Percentiles rank a stretch among this genome's conserved stretches.
These are phyloP conservation scores for Skeletonema grethae DNA, from an alignment of 108 stramenopile genomes.

Conservation along the genomic window DNA sequence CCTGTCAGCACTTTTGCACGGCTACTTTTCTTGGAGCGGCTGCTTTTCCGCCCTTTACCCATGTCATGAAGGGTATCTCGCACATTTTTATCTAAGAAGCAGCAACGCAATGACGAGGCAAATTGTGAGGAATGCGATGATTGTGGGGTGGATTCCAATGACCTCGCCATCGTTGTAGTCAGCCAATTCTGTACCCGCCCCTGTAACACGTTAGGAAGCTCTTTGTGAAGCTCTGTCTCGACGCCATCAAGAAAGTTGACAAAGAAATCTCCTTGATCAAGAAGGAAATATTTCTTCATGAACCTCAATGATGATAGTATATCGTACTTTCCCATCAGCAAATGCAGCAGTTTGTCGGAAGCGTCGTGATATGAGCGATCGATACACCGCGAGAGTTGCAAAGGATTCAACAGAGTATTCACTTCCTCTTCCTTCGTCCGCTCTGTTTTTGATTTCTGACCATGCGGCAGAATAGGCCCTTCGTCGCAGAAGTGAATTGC, in stretches of 20 bases:
- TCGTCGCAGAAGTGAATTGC: conserved; percentile 76
- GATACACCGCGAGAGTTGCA: conserved; percentile 62
- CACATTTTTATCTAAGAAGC: conserved; percentile 63
- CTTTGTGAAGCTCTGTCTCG: conserved; percentile 81
- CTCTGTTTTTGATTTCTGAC: conserved; percentile 4
- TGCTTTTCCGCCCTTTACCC: conserved; percentile 38
- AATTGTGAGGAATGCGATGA: conserved; percentile 30
- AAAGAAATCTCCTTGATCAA: conserved; percentile 98
- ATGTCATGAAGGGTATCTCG: conserved; percentile 66
- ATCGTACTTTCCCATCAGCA: conserved; percentile 68
- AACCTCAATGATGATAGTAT: conserved; percentile 70
- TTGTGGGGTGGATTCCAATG: conserved; percentile 19
- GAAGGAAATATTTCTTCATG: conserved; percentile 94
- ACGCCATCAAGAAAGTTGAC: conserved; percentile 94
- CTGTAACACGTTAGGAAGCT: conserved; percentile 53
- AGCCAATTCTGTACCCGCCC: conserved; percentile 89
- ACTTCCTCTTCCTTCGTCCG: conserved; percentile 26
- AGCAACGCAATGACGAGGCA: conserved; percentile 53
- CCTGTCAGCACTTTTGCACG: conserved; percentile 74
- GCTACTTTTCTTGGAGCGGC: conserved; percentile 40
- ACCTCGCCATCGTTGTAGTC: conserved; percentile 49
- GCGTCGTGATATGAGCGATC: conserved; percentile 73
- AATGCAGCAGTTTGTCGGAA: conserved; percentile 63
- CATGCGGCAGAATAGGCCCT: not conserved
- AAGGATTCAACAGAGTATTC: conserved; percentile 34